phyloP scores from a whole-genome alignment of 1,284 basidiomycete genomes.

The Rhodotorula mucilaginosa region DNA sequence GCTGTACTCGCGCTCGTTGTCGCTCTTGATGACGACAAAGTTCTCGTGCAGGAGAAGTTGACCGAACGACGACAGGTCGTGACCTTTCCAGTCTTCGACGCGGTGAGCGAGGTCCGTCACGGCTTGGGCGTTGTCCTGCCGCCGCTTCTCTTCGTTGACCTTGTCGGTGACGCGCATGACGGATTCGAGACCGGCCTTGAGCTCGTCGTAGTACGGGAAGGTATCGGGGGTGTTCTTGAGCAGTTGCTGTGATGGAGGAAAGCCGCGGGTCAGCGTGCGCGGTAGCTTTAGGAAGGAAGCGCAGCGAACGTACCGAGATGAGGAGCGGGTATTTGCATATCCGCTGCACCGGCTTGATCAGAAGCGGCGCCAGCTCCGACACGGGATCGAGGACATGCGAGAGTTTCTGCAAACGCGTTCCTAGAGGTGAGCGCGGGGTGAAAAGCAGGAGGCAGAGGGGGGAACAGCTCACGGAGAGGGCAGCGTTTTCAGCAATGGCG shows the following conservation, averaged over 20 bases:
- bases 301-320: constrained; percentile 55
- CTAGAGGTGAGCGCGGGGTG: neutral
- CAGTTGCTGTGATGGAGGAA: constrained; percentile 42
- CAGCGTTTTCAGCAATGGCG: constrained; percentile 78
- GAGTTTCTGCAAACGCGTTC: constrained; percentile 36
- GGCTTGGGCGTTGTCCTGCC: constrained; percentile 74
- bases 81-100: constrained; percentile 99
- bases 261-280: neutral
- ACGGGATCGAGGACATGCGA: constrained; percentile 50
- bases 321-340: constrained; percentile 73
- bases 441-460: neutral
- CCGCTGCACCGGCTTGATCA: constrained; percentile 74
- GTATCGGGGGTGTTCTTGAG: constrained; percentile 63
- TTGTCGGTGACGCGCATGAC: constrained; percentile 91
- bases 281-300: neutral
- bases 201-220: constrained; percentile 76
- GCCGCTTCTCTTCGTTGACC: constrained; percentile 91
- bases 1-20: constrained; percentile 95
- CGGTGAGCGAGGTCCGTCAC: constrained; percentile 83
- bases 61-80: constrained; percentile 90
- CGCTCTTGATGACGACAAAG: constrained; percentile 93
- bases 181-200: constrained; percentile 76
- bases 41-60: constrained; percentile 88
- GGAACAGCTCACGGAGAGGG: constrained; percentile 60
- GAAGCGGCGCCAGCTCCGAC: constrained; percentile 76